Conservation (phyloP, 2,329 filamentous ascomycete species). For the Hypoxylon sp. region DNA sequence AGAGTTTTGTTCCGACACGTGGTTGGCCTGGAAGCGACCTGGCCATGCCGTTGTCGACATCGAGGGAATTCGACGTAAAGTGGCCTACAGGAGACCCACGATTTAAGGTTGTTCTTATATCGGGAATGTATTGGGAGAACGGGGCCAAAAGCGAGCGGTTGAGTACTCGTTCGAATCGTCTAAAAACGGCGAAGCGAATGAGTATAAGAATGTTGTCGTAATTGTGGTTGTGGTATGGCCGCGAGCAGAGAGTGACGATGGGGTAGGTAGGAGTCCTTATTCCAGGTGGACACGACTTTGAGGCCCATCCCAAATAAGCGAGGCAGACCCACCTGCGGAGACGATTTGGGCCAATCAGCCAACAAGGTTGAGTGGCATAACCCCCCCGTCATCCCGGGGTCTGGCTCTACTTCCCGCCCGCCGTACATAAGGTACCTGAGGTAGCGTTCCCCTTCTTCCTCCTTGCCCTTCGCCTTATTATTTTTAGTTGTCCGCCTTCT, state of each 20-base stretch:
- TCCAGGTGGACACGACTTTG: slow-evolving; percentile 49
- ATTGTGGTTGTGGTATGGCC: slow-evolving; percentile 39
- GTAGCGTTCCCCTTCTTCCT: slow-evolving; percentile 38
- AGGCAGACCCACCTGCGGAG: slow-evolving; percentile 46
- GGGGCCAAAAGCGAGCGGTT: slow-evolving; percentile 45
- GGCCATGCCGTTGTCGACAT: slow-evolving; percentile 28
- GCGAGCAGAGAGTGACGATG: slow-evolving; percentile 45
- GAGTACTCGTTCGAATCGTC: slow-evolving; percentile 57
- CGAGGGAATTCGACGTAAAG: slow-evolving; percentile 45
- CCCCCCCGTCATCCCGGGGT: slow-evolving; percentile 50
- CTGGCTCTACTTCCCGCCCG: slow-evolving; percentile 41
- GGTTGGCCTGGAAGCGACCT: slow-evolving; percentile 16
- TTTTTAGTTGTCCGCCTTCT: slow-evolving; percentile 43
- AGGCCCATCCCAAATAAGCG: slow-evolving; percentile 51
- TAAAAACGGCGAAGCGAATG: slow-evolving; percentile 64
- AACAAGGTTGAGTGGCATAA: slow-evolving; percentile 43
- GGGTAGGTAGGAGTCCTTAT: slow-evolving; percentile 51
- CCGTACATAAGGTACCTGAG: slow-evolving; percentile 43
- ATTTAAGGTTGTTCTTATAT: slow-evolving; percentile 33
- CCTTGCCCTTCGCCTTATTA: slow-evolving; percentile 45
- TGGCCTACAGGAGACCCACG: slow-evolving; percentile 43
- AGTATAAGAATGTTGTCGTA: slow-evolving; percentile 73
- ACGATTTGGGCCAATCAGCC: slow-evolving; percentile 43
- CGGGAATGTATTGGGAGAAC: slow-evolving; percentile 38
- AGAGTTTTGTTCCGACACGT: slow-evolving; percentile 24